Evolutionary conservation across 2,329 filamentous ascomycete species (phyloP).

Genomic region (Blastomyces parvus): DNA sequence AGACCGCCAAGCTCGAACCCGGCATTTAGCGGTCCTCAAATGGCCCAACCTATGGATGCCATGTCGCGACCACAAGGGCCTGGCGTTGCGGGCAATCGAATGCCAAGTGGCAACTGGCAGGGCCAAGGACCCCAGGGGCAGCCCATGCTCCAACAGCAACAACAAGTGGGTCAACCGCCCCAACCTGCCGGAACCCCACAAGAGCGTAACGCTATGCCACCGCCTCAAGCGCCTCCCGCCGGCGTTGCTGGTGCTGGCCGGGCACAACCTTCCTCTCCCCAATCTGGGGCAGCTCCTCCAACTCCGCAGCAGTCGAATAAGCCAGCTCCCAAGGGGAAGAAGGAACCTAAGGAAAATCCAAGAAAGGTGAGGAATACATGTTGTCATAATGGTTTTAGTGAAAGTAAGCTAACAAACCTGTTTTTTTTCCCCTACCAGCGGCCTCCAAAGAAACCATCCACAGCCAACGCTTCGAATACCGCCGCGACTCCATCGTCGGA

Average conservation of each 20-base stretch:
- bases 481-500: conserved; percentile 39
- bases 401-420: conserved; percentile 15
- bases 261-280: conserved; percentile 36
- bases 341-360: conserved; percentile 43
- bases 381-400: neutral
- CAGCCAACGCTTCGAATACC: conserved; percentile 29
- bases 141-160: conserved; percentile 33
- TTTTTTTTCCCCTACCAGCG: conserved; percentile 23
- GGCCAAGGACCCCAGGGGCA: conserved; percentile 35
- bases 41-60: conserved; percentile 36
- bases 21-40: conserved; percentile 34
- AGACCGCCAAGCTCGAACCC: conserved; percentile 49
- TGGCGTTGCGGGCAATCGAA: conserved; percentile 27
- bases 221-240: conserved; percentile 38
- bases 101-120: conserved; percentile 36
- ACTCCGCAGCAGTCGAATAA: conserved; percentile 53
- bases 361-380: conserved; percentile 38
- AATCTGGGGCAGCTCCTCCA: conserved; percentile 44
- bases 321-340: conserved; percentile 50
- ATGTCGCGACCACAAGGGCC: conserved; percentile 26
- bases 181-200: conserved; percentile 48
- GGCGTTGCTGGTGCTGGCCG: conserved; percentile 33
- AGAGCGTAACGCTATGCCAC: conserved; percentile 46
- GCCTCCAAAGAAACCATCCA: conserved; percentile 35
- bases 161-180: conserved; percentile 32